A percentile compares a stretch with the other conserved stretches of the same genome.
phyloP scores from a whole-genome alignment of 2,329 filamentous ascomycete genomes.

The Thermothelomyces thermophilus region DNA sequence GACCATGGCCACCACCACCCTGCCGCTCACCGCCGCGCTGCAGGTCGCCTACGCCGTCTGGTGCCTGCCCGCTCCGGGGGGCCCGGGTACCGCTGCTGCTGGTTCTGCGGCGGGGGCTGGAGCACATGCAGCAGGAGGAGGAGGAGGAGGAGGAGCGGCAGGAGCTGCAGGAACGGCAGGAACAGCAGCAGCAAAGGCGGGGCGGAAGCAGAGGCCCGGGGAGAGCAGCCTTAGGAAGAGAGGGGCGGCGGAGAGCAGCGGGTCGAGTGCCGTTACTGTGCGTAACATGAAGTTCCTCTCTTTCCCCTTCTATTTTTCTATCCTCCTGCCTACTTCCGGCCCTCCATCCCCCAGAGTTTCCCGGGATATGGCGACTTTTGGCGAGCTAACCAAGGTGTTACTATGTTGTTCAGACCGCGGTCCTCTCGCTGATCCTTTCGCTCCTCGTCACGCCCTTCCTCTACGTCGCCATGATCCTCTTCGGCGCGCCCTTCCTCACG shows the following conservation, averaged over 20 bases:
- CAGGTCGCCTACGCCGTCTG: constrained; percentile 47
- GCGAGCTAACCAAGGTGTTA: neutral
- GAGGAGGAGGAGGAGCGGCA: too few species aligned
- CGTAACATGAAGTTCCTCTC: constrained; percentile 21
- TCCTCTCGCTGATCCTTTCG: constrained; percentile 33
- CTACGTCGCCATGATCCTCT: constrained; percentile 66
- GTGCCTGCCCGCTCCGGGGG: constrained; percentile 51
- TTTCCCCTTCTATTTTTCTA: too few species aligned
- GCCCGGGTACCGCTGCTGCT: neutral
- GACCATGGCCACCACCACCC: constrained; percentile 26
- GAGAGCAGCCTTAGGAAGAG: constrained; percentile 31
- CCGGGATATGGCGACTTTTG: too few species aligned
- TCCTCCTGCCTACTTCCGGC: too few species aligned
- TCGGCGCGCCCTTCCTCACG: constrained; percentile 83
- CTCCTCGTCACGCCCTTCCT: constrained; percentile 59
- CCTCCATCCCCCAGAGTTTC: too few species aligned
- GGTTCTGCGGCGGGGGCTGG: constrained; percentile 15
- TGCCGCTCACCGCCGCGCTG: constrained; percentile 29
- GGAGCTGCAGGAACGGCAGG: too few species aligned
- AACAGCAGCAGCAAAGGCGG: constrained; percentile 31
- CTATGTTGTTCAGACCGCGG: constrained; percentile 33
- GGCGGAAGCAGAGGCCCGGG: constrained; percentile 18
- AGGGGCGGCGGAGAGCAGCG: constrained; percentile 28
- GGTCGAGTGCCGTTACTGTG: constrained; percentile 43
- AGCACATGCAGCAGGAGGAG: too few species aligned